Conservation (phyloP, 345 rosid genomes). For the Syzygium aromaticum region DNA sequence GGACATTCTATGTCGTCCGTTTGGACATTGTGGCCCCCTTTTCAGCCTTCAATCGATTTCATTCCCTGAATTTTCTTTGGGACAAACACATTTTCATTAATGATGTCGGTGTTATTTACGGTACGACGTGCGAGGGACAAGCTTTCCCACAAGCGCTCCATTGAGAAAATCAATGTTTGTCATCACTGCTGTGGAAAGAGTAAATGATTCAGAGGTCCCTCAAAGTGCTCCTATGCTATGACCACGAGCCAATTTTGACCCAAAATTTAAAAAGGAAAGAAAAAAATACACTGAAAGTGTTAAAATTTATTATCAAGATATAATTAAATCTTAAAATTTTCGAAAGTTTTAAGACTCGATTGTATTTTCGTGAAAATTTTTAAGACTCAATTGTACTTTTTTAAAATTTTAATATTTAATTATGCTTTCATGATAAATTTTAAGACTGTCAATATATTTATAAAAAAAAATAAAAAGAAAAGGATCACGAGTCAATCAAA, state of each 20-base stretch:
- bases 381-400: too few species aligned
- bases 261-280: too few species aligned
- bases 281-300: too few species aligned
- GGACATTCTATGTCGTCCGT: not conserved
- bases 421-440: too few species aligned
- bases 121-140: not conserved
- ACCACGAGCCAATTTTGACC: not conserved
- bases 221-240: not conserved
- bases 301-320: too few species aligned
- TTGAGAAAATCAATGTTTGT: not conserved
- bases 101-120: not conserved
- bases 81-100: not conserved
- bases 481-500: not conserved
- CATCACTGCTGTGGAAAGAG: not conserved
- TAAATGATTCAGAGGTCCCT: not conserved
- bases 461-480: too few species aligned
- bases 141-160: not conserved
- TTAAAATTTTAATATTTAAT: too few species aligned
- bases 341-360: too few species aligned
- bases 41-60: not conserved
- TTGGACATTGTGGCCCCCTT: not conserved
- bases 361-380: too few species aligned
- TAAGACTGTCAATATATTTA: too few species aligned
- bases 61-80: not conserved
- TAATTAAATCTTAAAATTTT: too few species aligned